phyloP scores from a whole-genome alignment of 805 yeast species.

The Pichia occidentalis region DNA sequence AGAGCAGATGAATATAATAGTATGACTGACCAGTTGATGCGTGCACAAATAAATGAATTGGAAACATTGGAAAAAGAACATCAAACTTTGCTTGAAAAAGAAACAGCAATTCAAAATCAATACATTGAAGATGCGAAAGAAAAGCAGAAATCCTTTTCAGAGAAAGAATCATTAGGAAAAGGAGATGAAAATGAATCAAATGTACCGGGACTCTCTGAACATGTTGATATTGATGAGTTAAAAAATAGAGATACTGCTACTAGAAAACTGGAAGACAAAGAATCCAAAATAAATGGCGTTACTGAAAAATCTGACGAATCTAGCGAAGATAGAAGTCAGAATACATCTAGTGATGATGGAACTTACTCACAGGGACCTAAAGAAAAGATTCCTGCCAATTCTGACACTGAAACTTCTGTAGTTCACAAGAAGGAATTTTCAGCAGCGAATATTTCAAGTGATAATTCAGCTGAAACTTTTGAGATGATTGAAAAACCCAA shows the following conservation, averaged over 20 bases:
- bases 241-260: not conserved
- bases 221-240: not conserved
- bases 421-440: too few relatives aligned
- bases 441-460: too few relatives aligned
- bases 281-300: not conserved
- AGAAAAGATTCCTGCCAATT: too few relatives aligned
- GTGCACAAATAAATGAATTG: slow-evolving; percentile 2
- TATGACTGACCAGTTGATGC: not conserved
- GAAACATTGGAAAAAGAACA: slow-evolving; percentile 3
- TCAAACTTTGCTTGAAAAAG: not conserved
- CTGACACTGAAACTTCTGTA: too few relatives aligned
- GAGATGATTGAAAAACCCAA: too few relatives aligned
- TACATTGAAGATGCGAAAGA: not conserved
- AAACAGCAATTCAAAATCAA: not conserved
- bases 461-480: too few relatives aligned
- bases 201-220: not conserved
- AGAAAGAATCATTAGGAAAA: too few relatives aligned
- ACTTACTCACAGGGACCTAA: too few relatives aligned
- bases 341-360: too few relatives aligned
- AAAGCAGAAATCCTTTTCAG: not conserved
- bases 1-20: not conserved
- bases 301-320: too few relatives aligned
- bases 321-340: too few relatives aligned
- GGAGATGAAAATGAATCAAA: too few relatives aligned
- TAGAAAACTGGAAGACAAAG: not conserved